Percentiles rank a stretch among this genome's conserved stretches.
Evolutionary conservation across 306 rosid species (phyloP).

Genomic region (Luffa acutangula): DNA sequence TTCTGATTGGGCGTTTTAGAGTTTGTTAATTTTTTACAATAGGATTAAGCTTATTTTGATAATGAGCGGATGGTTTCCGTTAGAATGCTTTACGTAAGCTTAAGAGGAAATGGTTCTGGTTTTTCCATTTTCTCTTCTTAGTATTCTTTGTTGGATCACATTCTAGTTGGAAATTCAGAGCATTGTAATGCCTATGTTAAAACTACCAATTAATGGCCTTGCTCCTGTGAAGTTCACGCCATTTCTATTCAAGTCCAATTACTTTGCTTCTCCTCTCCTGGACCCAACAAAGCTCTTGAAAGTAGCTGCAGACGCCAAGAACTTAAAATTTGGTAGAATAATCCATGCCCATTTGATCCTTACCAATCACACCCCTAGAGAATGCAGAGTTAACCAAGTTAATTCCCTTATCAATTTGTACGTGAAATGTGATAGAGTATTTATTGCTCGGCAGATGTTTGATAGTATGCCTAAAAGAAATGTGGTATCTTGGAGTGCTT

Average conservation of each 20-base stretch:
- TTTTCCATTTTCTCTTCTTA: neutral
- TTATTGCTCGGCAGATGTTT: constrained; percentile 3
- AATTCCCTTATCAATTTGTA: constrained; percentile 15
- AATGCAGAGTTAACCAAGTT: neutral
- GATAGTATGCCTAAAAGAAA: constrained; percentile 12
- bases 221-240: neutral
- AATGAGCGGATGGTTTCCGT: neutral
- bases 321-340: constrained; percentile 8
- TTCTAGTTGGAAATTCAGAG: neutral
- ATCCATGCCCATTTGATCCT: constrained; percentile 13
- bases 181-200: neutral
- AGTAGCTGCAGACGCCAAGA: constrained; percentile 9
- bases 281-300: constrained; percentile 8
- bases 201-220: neutral
- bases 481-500: constrained; percentile 15
- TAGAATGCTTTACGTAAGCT: neutral
- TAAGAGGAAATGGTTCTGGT: neutral
- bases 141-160: neutral
- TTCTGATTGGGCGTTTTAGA: too few relatives aligned
- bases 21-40: too few relatives aligned
- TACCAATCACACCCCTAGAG: neutral
- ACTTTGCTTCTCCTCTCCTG: neutral
- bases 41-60: neutral
- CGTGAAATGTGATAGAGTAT: constrained; percentile 10
- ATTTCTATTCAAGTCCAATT: neutral